Base-by-base conservation (phyloP, 257 asterid genomes). In the Dorcoceras hygrometricum region DNA sequence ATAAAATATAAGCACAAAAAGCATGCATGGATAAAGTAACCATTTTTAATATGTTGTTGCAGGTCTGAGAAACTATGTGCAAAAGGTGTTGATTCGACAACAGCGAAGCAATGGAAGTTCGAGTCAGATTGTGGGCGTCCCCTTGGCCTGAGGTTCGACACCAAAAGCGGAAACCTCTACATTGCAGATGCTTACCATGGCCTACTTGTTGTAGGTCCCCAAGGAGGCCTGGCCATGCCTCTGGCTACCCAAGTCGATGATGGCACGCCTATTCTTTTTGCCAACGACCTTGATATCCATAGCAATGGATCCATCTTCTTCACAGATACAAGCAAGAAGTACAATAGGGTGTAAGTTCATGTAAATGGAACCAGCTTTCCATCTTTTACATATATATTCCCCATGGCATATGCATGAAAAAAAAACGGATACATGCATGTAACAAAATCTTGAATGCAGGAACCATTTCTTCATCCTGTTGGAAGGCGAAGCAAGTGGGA, bases 401-500 rank as follows among this genome's bases (percentile, higher is more conserved):
- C n/a, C n/a, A n/a, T n/a, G n/a, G n/a, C n/a, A n/a, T n/a, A n/a
- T n/a, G n/a, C n/a, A n/a, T n/a, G n/a, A n/a, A n/a, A n/a, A n/a
- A n/a, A n/a, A n/a, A n/a, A n/a, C n/a, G n/a, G n/a, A n/a, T n/a
- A n/a, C n/a, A n/a, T n/a, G 22, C 46, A 6, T 20, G 26, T 16
- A 31, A 4, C 22, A 14, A 46, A 22, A 29, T 71, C 19, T 4
- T 34, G 26, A 25, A 46, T 73, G 74, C 65, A 89, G 96, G 83
- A 76, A 81, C 60, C 97, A 93, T 73, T 89, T 93, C 76, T 86
- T 88, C 70, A 86, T 90, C 43, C 23, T 88, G 68, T 39, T 92
- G 87, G 97, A 90, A 85, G 98, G 97, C 32, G 96, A 89, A 85
- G 82, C 91, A n/a, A 86, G 83, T 0, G 97, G 96, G 6, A 77